Percentiles rank a stretch among this genome's conserved stretches.
phyloP scores from a whole-genome alignment of 2,329 filamentous ascomycete species.

The Colletotrichum lentis region DNA sequence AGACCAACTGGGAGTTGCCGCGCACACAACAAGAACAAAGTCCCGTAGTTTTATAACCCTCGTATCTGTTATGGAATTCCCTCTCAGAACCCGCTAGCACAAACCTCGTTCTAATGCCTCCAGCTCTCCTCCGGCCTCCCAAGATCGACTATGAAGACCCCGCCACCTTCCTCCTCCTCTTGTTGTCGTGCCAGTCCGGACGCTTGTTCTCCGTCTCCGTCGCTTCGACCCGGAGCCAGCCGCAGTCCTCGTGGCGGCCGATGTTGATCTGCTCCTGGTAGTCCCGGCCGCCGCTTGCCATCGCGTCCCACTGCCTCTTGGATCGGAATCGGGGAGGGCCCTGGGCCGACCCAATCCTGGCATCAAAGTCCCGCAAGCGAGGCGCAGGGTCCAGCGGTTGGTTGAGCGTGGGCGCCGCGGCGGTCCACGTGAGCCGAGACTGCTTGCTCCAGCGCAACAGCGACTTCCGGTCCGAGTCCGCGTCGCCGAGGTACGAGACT shows the following conservation, averaged over 20 bases:
- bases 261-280: not conserved
- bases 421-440: not conserved
- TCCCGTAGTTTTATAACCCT: too few species aligned
- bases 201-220: conserved; percentile 3
- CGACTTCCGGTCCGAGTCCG: not conserved
- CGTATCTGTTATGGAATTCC: too few species aligned
- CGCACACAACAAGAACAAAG: not conserved
- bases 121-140: too few species aligned
- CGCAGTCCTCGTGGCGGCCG: not conserved
- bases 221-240: conserved; percentile 3
- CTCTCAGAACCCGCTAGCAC: too few species aligned
- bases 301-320: not conserved
- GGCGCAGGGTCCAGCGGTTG: conserved; percentile 4
- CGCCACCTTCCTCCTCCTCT: not conserved
- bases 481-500: not conserved
- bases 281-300: not conserved
- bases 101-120: too few species aligned
- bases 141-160: not conserved
- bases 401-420: not conserved
- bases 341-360: not conserved
- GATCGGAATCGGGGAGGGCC: not conserved
- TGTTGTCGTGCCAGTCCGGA: not conserved
- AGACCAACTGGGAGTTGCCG: not conserved
- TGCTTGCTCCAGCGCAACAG: not conserved
- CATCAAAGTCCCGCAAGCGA: not conserved